These are phyloP conservation scores for Neopestalotiopsis clavispora DNA, from an alignment of 2,329 filamentous ascomycete genomes.

Conservation along the genomic window DNA sequence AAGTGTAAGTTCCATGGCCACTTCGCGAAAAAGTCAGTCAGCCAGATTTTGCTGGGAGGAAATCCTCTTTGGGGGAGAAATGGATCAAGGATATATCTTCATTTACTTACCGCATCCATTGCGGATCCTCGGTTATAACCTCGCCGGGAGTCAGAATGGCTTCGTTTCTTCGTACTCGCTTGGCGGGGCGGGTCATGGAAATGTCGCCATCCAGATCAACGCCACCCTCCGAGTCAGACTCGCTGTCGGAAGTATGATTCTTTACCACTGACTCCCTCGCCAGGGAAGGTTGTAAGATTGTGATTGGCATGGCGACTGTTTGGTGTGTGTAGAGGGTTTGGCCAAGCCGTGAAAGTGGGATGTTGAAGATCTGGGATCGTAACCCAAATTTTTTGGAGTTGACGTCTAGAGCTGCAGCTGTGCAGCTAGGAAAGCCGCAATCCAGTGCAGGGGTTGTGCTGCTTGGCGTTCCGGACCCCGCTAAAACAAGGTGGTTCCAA, in stretches of 20 bases:
- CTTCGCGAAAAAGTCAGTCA: constrained; percentile 44
- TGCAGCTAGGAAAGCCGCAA: neutral
- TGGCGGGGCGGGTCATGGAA: constrained; percentile 46
- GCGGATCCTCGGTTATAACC: constrained; percentile 85
- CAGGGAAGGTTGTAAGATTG: constrained; percentile 36
- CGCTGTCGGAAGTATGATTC: constrained; percentile 22
- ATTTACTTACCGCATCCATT: constrained; percentile 81
- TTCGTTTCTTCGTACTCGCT: constrained; percentile 40
- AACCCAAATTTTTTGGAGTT: constrained; percentile 22
- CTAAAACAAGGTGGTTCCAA: neutral
- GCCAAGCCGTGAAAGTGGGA: neutral
- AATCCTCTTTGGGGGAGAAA: too few species aligned
- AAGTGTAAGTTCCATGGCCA: constrained; percentile 90
- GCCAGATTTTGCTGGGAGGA: neutral
- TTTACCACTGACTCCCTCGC: constrained; percentile 18
- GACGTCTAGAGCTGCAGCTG: constrained; percentile 3
- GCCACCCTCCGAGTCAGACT: constrained; percentile 50
- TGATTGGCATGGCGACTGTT: constrained; percentile 36
- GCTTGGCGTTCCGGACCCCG: constrained; percentile 8
- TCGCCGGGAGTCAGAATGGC: constrained; percentile 88
- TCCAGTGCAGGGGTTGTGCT: neutral
- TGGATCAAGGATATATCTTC: neutral
- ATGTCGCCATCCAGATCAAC: constrained; percentile 50
- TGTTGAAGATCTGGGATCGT: neutral
- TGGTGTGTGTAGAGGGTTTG: neutral